Base-by-base conservation (phyloP, 345 rosid genomes). In the Brassica nigra region DNA sequence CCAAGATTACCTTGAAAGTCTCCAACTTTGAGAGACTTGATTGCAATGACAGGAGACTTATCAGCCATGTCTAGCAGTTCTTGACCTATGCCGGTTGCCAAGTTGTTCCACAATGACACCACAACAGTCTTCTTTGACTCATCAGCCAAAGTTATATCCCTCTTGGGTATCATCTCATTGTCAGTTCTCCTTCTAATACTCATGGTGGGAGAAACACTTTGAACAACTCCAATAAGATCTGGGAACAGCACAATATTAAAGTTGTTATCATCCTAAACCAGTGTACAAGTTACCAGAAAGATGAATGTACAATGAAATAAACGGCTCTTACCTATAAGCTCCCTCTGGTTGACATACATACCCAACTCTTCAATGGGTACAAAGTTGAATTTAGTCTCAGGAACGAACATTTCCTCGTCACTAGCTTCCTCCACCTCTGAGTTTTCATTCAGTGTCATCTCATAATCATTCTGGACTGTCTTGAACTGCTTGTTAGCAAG, bases 141-240 rank as follows among this genome's bases (percentile, higher is more conserved):
- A 86, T 92, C 97, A 34, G 91, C 97, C 75, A 95, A 86, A 57
- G 90, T 85, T 16, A 95, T 83, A 72, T 95, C 97, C 66, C 97
- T 90, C 87, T 95, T 95, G 3, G 99, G 89, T 3, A 92, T 64
- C 57, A 82, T 85, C 78, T 92, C 97, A 66, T 92, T 91, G 80
- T 95, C 85, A 69, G 81, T 88, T 84, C 84, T 95, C 78, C 98
- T 90, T 68, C 95, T 85, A 44, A 95, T 88, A 73, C 93, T 91
- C 82, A 88, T 85, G 39, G 90, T 85, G 8, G 97, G 86, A 44
- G 94, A 89, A 70, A 95, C 99, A 84, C 86, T 86, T 83, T 92
- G 99, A 71, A 95, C 94, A 62, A 95, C 89, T 31, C 97, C 99
- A 72, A 95, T 84, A 61, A 95, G 83, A 86, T 92, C 99, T 91